These are phyloP conservation scores for Candida piceae DNA, from an alignment of 805 yeast genomes.

Conservation along the genomic window DNA sequence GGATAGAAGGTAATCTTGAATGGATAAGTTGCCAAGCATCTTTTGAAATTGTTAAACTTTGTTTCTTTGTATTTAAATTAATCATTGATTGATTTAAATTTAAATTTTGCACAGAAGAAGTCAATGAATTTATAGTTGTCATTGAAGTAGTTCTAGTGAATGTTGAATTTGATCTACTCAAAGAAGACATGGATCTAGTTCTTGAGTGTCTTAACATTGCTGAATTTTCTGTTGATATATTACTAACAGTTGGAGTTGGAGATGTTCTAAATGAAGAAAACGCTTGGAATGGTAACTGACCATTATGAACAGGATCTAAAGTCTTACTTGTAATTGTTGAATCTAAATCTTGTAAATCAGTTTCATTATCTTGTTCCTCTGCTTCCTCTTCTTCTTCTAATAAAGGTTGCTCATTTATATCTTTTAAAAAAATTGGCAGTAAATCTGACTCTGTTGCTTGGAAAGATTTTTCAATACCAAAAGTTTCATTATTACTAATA, in stretches of 20 bases:
- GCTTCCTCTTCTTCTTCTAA: not conserved
- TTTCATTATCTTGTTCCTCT: slow-evolving; percentile 1
- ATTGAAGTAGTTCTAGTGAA: slow-evolving; percentile 28
- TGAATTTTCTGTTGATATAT: not conserved
- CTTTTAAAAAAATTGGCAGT: slow-evolving; percentile 10
- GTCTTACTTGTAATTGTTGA: no score
- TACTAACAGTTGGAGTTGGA: slow-evolving; percentile 24
- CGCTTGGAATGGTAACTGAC: slow-evolving; percentile 17
- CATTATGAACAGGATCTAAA: slow-evolving; percentile 8
- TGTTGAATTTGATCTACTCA: slow-evolving; percentile 21
- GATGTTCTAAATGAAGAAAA: slow-evolving; percentile 29
- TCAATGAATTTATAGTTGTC: slow-evolving; percentile 20
- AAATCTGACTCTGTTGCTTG: slow-evolving; percentile 10
- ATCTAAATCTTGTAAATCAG: no score
- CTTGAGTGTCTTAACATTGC: slow-evolving; percentile 8
- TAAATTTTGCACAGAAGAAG: slow-evolving; percentile 9
- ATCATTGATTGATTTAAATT: slow-evolving; percentile 1
- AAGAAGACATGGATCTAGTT: slow-evolving; percentile 14
- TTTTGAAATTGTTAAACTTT: slow-evolving; percentile 3
- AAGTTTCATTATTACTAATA: slow-evolving; percentile 23
- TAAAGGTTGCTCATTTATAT: not conserved
- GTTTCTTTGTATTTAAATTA: slow-evolving; percentile 5
- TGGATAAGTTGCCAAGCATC: slow-evolving; percentile 3
- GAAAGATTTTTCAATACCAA: slow-evolving; percentile 29
- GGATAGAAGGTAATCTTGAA: slow-evolving; percentile 19